Evolutionary conservation across 352 stramenopile species (phyloP), one percentile per base, ranked within the genome.

Genomic region (Pythium sp.): DNA sequence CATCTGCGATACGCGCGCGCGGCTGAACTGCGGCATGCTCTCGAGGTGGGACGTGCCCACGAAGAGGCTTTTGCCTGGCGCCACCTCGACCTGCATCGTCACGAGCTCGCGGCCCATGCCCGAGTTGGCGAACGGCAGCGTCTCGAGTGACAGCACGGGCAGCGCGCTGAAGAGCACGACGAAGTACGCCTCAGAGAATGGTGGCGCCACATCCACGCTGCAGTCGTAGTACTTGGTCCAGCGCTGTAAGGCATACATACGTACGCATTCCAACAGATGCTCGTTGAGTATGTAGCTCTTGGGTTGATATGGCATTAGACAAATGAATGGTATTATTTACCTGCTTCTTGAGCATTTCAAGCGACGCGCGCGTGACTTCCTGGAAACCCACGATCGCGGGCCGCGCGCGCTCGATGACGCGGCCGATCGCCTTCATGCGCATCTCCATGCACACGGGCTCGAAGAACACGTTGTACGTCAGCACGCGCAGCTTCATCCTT

Each of bases 401-500:
- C 0, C 86, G 83, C n/a, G 70, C 58, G 30, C 72, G 67, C 53
- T 87, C 75, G 12, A 93, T 72, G 26, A 87, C 36, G 0, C 72
- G 60, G 3, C 83, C 83, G 66, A 93, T 84, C 7, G 82, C 83
- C 3, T 74, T 69, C 83, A 93, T 89, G 63, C 86, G 86, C 67
- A 77, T 51, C 24, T 72, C 74, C 70, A 85, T 84, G 22, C 64
- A 74, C 38, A 91, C 66, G 56, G 84, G 75, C 34, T 93, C 86
- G 67, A 93, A 93, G 71, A 82, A 93, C 18, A 93, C 30, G 67
- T 93, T 93, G 63, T 89, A 88, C 65, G 86, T 89, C 28, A 93
- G 73, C 15, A 93, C 68, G 2, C 86, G 86, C 60, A 92, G 58
- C 72, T 83, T 80, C 75, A 86, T 86, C 15, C 1, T 22, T 68